These are phyloP conservation scores for Mycena vulgaris DNA, from an alignment of 768 basidiomycete species.

Conservation along the genomic window DNA sequence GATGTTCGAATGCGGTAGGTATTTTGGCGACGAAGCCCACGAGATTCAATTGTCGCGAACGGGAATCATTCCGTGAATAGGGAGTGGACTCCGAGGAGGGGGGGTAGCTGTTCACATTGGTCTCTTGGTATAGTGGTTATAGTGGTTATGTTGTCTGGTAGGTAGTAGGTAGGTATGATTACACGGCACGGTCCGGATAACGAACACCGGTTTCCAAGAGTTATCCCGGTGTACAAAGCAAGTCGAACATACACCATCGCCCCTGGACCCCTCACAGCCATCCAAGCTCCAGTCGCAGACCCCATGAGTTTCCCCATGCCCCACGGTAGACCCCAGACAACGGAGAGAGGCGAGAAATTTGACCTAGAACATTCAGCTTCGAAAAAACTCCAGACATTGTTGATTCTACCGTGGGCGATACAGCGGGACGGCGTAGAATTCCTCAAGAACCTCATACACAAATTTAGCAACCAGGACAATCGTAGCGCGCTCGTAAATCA, in stretches of 20 bases:
- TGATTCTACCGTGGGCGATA: not conserved
- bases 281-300: not conserved
- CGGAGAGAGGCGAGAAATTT: not conserved
- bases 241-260: constrained; percentile 1
- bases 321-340: constrained; percentile 5
- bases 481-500: not conserved
- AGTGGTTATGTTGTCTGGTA: too few species aligned
- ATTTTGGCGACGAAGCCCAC: too few species aligned
- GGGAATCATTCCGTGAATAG: too few species aligned
- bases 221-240: too few species aligned
- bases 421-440: constrained; percentile 1
- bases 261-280: not conserved
- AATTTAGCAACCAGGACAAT: not conserved
- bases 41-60: too few species aligned
- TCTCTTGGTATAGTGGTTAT: too few species aligned
- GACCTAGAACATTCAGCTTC: not conserved
- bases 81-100: too few species aligned
- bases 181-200: too few species aligned
- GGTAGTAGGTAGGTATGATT: too few species aligned
- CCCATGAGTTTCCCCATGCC: not conserved
- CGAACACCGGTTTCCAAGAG: too few species aligned
- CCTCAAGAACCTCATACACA: constrained; percentile 4
- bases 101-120: too few species aligned
- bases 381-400: not conserved
- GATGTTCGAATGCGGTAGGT: too few species aligned